Evolutionary conservation across 2,329 filamentous ascomycete genomes (phyloP), one percentile per base, ranked within the genome.

Genomic region (Periglandula ipomoeae): DNA sequence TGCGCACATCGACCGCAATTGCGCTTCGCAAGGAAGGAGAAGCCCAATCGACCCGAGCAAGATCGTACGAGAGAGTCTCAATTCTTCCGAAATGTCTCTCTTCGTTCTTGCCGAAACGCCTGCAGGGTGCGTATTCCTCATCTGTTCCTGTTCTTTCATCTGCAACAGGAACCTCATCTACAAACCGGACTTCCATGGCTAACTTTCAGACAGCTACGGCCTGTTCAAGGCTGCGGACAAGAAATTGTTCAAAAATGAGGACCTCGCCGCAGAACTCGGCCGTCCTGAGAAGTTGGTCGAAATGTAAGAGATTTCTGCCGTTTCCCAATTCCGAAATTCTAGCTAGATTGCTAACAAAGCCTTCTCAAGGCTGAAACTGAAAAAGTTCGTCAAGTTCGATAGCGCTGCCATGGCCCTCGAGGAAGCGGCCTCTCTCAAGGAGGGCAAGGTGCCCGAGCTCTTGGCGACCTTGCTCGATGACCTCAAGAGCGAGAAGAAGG

Each of bases 161-260:
- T 15, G 22, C 40, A n/a, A 32, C n/a, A 15, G 11, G 5, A 44
- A 3, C 26, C 22, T 22, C 24, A 32, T 19, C 35, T 24, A 19
- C n/a, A 26, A 35, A 30, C 8, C 10, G 13, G 39, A 44, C 5
- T 22, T 11, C 38, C 8, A 34, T 49, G 41, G 53, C 67, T 70
- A 64, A 65, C 63, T 56, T 55, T 50, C 56, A 58, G n/a, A n/a
- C 60, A 95, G 93, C 68, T 97, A 97, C 75, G 93, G 90, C 70
- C 82, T 98, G 68, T 89, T 98, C 76, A 97, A 98, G 79, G 87
- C 91, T 61, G 89, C 90, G 69, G 91, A 97, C 79, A 97, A 96
- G 82, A 97, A 97, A 77, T 80, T 97, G 52, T 77, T 98, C 57
- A 93, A 95, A 70, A 84, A 86, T 63, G 85, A 91, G 70, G 83